Evolutionary conservation across 805 yeast genomes (phyloP).

Genomic region (Nakazawaea anatomiae): DNA sequence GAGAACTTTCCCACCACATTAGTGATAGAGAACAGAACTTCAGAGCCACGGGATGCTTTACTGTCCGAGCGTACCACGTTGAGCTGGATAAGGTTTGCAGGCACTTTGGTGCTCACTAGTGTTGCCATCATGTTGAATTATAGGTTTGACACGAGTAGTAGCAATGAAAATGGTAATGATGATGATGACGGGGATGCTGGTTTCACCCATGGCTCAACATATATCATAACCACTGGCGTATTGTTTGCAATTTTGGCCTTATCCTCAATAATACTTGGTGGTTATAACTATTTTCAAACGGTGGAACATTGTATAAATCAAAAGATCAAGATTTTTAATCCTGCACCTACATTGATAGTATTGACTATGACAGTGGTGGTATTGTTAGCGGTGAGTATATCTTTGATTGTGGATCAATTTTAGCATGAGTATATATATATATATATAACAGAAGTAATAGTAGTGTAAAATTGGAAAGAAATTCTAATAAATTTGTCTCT

Average conservation of each 20-base stretch:
- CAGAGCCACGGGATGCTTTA: constrained; percentile 50
- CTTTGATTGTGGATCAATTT: constrained; percentile 5
- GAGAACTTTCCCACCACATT: constrained; percentile 14
- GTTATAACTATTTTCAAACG: constrained; percentile 36
- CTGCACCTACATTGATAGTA: constrained; percentile 16
- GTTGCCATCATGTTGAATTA: constrained; percentile 41
- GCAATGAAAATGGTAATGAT: constrained; percentile 12
- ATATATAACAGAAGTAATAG: not conserved
- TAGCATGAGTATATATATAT: not conserved
- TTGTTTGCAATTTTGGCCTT: constrained; percentile 32
- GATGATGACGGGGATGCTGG: constrained; percentile 1
- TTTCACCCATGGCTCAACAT: constrained; percentile 13
- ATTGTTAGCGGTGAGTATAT: constrained; percentile 7
- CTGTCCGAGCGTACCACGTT: constrained; percentile 50
- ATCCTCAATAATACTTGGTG: constrained; percentile 31
- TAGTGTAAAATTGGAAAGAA: too few relatives aligned
- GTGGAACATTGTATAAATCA: constrained; percentile 37
- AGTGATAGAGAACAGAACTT: constrained; percentile 29
- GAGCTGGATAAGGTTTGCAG: constrained; percentile 40
- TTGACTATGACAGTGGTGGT: constrained; percentile 2
- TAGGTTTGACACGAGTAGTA: constrained; percentile 28
- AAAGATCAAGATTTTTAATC: constrained; percentile 32
- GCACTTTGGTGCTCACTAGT: constrained; percentile 39
- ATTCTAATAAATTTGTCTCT: too few relatives aligned
- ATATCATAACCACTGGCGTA: constrained; percentile 27